These are phyloP conservation scores for Tolypocladium guangdongense DNA, from an alignment of 2,329 filamentous ascomycete species.

Conservation along the genomic window DNA sequence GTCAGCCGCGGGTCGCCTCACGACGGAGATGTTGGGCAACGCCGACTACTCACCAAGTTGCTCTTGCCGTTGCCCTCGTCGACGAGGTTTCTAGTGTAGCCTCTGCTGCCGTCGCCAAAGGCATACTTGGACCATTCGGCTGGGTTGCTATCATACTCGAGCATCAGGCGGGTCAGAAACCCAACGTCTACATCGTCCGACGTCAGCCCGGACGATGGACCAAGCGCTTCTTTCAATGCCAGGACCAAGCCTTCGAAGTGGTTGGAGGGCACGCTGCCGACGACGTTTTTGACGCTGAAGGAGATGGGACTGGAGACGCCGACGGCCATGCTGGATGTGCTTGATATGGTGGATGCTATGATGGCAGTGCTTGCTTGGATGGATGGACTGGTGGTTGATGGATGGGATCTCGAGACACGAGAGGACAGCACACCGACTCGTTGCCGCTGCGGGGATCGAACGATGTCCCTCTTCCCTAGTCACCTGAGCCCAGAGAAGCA, in stretches of 20 bases:
- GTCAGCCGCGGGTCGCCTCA: not conserved
- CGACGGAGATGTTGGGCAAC: too few species aligned
- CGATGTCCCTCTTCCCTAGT: constrained; percentile 8
- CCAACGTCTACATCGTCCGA: constrained; percentile 71
- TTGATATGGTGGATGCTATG: constrained; percentile 2
- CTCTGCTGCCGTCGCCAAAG: constrained; percentile 55
- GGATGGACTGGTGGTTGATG: not conserved
- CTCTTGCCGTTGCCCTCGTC: constrained; percentile 78
- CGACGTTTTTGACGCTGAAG: constrained; percentile 9
- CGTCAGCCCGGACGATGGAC: constrained; percentile 70
- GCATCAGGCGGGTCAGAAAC: constrained; percentile 63
- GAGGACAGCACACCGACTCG: constrained; percentile 14
- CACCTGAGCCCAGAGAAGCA: constrained; percentile 12
- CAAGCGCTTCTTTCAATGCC: constrained; percentile 63
- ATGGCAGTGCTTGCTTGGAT: not conserved
- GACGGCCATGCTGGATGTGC: constrained; percentile 21
- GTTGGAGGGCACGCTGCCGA: constrained; percentile 21
- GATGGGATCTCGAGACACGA: constrained; percentile 1
- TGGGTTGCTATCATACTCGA: constrained; percentile 56
- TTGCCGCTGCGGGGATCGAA: constrained; percentile 12
- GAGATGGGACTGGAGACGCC: constrained; percentile 15
- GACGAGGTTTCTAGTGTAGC: constrained; percentile 81
- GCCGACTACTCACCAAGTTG: constrained; percentile 48
- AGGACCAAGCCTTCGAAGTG: constrained; percentile 60
- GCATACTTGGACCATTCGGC: constrained; percentile 67